These are phyloP conservation scores for Globisporangium echinulatum DNA, from an alignment of 352 stramenopile species.

Conservation along the genomic window DNA sequence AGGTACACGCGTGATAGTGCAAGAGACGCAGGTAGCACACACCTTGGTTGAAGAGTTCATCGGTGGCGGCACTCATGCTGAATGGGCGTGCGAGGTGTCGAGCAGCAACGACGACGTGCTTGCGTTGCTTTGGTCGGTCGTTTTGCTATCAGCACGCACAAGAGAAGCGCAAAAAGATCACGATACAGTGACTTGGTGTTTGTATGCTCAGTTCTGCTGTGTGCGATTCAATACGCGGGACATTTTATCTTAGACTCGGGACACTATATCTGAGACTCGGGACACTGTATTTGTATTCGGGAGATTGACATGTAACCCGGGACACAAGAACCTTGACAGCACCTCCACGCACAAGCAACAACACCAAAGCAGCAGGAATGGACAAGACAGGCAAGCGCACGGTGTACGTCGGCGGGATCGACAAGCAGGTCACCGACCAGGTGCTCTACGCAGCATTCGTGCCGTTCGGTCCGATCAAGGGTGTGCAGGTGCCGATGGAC, in stretches of 20 bases:
- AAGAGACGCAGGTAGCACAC: slow-evolving; percentile 3
- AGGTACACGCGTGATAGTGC: not conserved
- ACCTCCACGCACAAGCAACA: not conserved
- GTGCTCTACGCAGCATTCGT: slow-evolving; percentile 83
- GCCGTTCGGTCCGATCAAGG: slow-evolving; percentile 77
- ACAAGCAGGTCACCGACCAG: slow-evolving; percentile 83
- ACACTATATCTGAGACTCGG: no score
- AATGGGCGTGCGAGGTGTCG: not conserved
- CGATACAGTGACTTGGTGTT: not conserved
- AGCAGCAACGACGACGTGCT: not conserved
- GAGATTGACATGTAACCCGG: not conserved
- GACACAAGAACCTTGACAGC: not conserved
- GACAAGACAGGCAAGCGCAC: slow-evolving; percentile 54
- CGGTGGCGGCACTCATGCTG: slow-evolving; percentile 71
- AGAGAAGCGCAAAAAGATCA: slow-evolving; percentile 12
- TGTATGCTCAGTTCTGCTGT: no score
- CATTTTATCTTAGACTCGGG: no score
- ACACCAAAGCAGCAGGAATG: slow-evolving; percentile 16
- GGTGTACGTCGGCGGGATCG: slow-evolving; percentile 90
- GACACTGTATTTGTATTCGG: not conserved
- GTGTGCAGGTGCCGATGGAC: slow-evolving; percentile 72
- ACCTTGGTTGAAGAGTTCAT: slow-evolving; percentile 86
- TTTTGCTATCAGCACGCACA: slow-evolving; percentile 8
- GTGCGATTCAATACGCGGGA: no score
- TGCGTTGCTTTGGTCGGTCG: slow-evolving; percentile 1